phyloP scores from a whole-genome alignment of 2,329 filamentous ascomycete genomes.

The Myotisia sp. region DNA sequence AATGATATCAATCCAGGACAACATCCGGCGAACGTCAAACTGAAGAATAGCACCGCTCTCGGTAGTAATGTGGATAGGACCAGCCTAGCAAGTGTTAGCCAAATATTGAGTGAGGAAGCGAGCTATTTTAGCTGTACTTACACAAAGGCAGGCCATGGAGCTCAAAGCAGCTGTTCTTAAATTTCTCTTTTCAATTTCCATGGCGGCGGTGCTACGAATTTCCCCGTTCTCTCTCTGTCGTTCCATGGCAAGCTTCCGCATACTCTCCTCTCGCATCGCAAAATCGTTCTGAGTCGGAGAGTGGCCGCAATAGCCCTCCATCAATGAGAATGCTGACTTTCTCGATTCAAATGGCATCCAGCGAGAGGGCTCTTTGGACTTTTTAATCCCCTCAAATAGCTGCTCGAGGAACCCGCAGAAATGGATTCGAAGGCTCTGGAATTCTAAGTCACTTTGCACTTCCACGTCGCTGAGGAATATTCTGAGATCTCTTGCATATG shows the following conservation, averaged over 20 bases:
- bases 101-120: no score
- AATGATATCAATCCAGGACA: conserved; percentile 89
- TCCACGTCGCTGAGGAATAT: conserved; percentile 90
- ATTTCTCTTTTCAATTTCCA: conserved; percentile 94
- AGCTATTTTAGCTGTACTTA: conserved; percentile 40
- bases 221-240: conserved; percentile 60
- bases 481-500: conserved; percentile 82
- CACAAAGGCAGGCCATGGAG: conserved; percentile 88
- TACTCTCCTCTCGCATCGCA: conserved; percentile 66
- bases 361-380: conserved; percentile 65
- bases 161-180: conserved; percentile 79
- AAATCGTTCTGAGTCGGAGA: conserved; percentile 81
- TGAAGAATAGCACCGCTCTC: conserved; percentile 77
- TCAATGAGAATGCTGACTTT: conserved; percentile 86
- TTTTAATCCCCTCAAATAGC: conserved; percentile 79
- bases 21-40: conserved; percentile 84
- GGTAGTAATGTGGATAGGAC: conserved; percentile 71
- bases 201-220: conserved; percentile 64
- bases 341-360: conserved; percentile 98
- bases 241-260: conserved; percentile 71
- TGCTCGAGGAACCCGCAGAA: conserved; percentile 92
- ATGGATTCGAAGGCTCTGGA: conserved; percentile 77
- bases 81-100: conserved; percentile 27
- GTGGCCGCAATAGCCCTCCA: conserved; percentile 99
- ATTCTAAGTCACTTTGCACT: conserved; percentile 87